Base-by-base conservation (phyloP, 2,329 filamentous ascomycete genomes). In the Penicillium frequentans region DNA sequence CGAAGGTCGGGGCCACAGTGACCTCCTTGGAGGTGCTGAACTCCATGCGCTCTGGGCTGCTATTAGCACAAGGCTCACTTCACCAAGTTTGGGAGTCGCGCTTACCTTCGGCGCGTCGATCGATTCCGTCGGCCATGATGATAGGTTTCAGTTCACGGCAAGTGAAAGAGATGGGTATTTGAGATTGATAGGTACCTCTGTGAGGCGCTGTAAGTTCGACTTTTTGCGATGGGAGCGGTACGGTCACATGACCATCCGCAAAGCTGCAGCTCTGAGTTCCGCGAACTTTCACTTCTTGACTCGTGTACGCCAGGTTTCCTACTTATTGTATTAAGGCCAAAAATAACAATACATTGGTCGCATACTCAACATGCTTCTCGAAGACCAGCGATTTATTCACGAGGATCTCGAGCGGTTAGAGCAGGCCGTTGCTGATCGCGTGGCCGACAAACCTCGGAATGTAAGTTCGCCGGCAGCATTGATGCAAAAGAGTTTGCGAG, bases 11-110 rank as follows among this genome's bases (percentile, higher is more conserved):
- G 70, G 93, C 91, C 57, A 81, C 95, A 2, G 90, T 95, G 59
- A 98, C 93, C 83, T 98, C 95, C 80, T 96, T 97, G 63, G 93
- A 97, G 75, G 95, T 99, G 64, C 89, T 90, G 77, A 99, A 98
- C 82, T 98, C 93, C 88, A 98, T 96, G 77, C 91, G 88, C 83
- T 96, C 93, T 81, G 58, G 16, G 55, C 42, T 64, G 52, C 43
- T 39, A 65, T 73, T 60, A 72, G 70, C 58, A 62, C 58, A 62
- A 51, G 61, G n/a, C 52, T 50, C 37, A 37, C 48, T 57, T 56
- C 26, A 37, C 52, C n/a, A 54, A 26, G 13, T 21, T 35, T 27
- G 0, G 23, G 39, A 16, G 16, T 23, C 33, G 33, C 44, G 37
- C 72, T 59, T 67, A 81, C 79, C 80, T 77, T 98, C 95, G 64